These are phyloP conservation scores for Cytospora paraplurivora DNA, from an alignment of 2,329 filamentous ascomycete species.

Conservation along the genomic window DNA sequence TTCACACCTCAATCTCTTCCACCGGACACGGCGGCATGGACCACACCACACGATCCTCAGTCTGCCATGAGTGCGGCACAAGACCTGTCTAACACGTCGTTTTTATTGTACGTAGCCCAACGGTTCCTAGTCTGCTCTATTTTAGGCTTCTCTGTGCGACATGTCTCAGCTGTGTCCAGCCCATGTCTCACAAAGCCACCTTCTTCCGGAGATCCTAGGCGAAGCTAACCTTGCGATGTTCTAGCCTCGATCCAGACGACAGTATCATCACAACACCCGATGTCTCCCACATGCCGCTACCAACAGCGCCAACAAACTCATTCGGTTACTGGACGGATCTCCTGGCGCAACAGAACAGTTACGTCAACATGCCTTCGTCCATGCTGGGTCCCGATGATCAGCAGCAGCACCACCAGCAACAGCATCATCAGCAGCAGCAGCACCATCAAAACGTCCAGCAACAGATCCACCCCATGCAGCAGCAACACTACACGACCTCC, in stretches of 20 bases:
- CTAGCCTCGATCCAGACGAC: conserved; percentile 28
- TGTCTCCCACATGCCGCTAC: conserved; percentile 25
- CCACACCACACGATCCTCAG: conserved; percentile 26
- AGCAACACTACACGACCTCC: conserved; percentile 28
- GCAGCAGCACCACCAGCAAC: conserved; percentile 13
- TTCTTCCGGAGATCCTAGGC: neutral
- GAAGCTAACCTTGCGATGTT: conserved; percentile 18
- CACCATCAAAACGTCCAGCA: conserved; percentile 16
- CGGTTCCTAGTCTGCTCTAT: neutral
- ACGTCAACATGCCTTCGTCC: conserved; percentile 21
- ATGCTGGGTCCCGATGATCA: conserved; percentile 26
- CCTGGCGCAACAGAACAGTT: conserved; percentile 21
- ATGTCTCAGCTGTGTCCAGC: conserved; percentile 21
- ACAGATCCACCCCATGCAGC: conserved; percentile 14
- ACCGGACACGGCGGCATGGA: conserved; percentile 26
- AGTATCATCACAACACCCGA: conserved; percentile 29
- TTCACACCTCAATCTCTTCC: conserved; percentile 27
- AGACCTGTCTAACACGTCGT: conserved; percentile 29
- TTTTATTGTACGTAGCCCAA: conserved; percentile 25
- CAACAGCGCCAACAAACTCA: conserved; percentile 27
- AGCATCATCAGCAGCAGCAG: conserved; percentile 22
- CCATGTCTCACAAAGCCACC: conserved; percentile 16
- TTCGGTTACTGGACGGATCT: conserved; percentile 30
- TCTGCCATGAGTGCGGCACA: conserved; percentile 26
- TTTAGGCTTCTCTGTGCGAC: conserved; percentile 9